Percentiles rank a stretch among this genome's conserved stretches.
phyloP scores from a whole-genome alignment of 768 basidiomycete species.

The Dictyophora rubrovolvata region DNA sequence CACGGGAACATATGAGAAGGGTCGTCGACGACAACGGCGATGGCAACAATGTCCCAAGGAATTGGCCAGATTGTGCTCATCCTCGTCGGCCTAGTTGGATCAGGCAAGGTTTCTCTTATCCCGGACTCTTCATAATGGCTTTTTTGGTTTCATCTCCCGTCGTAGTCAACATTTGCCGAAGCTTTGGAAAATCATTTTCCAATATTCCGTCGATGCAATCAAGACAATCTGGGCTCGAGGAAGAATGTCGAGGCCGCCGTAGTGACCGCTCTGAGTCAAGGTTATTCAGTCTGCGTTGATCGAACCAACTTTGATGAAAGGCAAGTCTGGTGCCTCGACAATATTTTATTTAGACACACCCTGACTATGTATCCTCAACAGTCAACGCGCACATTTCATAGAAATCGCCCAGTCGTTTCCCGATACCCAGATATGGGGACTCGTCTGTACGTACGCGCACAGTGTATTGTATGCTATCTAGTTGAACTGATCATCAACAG shows the following conservation, averaged over 20 bases:
- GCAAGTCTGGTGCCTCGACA: slow-evolving; percentile 34
- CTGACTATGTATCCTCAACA: slow-evolving; percentile 24
- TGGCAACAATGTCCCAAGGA: background rate
- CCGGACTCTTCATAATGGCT: too few species aligned
- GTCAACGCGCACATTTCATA: slow-evolving; percentile 69
- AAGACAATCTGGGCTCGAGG: slow-evolving; percentile 69
- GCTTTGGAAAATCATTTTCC: slow-evolving; percentile 55
- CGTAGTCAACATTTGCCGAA: slow-evolving; percentile 57
- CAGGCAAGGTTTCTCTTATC: slow-evolving; percentile 60
- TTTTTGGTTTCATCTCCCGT: too few species aligned
- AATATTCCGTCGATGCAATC: slow-evolving; percentile 60
- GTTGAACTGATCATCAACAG: background rate
- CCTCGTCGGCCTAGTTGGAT: slow-evolving; percentile 63
- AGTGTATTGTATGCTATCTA: background rate
- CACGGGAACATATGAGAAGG: background rate
- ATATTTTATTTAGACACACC: too few species aligned
- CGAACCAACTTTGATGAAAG: slow-evolving; percentile 62
- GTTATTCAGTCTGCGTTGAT: slow-evolving; percentile 71
- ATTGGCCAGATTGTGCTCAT: slow-evolving; percentile 44
- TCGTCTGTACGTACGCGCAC: slow-evolving; percentile 39
- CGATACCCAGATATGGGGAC: slow-evolving; percentile 54
- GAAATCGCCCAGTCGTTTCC: slow-evolving; percentile 59
- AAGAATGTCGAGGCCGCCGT: slow-evolving; percentile 54
- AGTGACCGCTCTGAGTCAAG: slow-evolving; percentile 37
- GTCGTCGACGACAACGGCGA: too few species aligned